phyloP scores from a whole-genome alignment of 2,329 filamentous ascomycete species.

The Xylariaceae sp. region DNA sequence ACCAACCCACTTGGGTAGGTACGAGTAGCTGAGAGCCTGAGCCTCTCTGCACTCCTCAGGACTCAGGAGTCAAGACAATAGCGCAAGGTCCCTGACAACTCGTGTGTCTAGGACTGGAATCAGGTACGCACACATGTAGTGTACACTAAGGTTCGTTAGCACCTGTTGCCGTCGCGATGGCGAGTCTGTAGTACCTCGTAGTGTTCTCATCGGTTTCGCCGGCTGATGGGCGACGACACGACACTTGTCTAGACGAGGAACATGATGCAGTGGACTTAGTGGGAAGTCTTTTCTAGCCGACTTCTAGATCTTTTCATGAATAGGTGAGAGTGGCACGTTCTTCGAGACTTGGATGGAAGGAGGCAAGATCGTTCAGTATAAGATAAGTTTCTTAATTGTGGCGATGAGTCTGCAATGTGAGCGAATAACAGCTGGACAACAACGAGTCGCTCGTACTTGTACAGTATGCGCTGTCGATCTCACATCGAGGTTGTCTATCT shows the following conservation, averaged over 20 bases:
- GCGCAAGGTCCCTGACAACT: not conserved
- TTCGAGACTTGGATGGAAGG: not conserved
- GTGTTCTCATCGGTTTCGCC: not conserved
- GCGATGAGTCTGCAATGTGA: not conserved
- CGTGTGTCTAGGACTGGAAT: not conserved
- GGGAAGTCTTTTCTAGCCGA: not conserved
- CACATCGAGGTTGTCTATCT: not conserved
- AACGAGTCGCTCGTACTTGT: not conserved
- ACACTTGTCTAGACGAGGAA: not conserved
- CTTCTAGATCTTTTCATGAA: not conserved
- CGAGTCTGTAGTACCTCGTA: not conserved
- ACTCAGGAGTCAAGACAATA: not conserved
- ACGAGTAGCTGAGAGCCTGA: not conserved
- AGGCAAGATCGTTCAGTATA: not conserved
- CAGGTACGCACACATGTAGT: not conserved
- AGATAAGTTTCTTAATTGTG: not conserved
- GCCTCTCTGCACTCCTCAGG: not conserved
- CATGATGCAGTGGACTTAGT: not conserved
- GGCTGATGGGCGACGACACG: not conserved
- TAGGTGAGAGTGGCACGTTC: not conserved
- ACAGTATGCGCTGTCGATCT: not conserved
- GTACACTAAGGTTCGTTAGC: not conserved
- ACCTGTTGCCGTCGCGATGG: not conserved
- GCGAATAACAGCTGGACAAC: not conserved
- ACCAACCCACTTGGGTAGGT: not conserved